A percentile compares a stretch with the other conserved stretches of the same genome.
These are phyloP conservation scores for Leptographium lundbergii DNA, from an alignment of 2,329 filamentous ascomycete genomes.

Conservation along the genomic window DNA sequence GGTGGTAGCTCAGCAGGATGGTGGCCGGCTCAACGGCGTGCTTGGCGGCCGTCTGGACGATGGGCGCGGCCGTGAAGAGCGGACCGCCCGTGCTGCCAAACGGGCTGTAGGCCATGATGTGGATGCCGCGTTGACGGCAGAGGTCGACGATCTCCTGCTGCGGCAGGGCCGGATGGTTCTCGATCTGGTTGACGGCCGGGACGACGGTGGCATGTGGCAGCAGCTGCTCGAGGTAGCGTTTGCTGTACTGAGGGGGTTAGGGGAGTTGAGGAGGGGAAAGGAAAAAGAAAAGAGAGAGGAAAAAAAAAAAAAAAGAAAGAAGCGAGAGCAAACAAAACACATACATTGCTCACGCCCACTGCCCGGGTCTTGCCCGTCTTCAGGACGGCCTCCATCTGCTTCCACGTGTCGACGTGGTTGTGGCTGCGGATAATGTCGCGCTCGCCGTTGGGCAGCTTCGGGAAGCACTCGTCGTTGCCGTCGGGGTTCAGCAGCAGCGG, in stretches of 20 bases:
- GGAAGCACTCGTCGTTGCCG: slow-evolving; percentile 62
- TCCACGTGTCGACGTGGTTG: slow-evolving; percentile 67
- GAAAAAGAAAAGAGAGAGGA: not conserved
- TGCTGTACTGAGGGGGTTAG: slow-evolving; percentile 32
- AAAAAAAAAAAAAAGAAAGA: not conserved
- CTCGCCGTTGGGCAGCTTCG: slow-evolving; percentile 58
- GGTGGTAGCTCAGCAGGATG: slow-evolving; percentile 59
- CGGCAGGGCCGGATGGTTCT: slow-evolving; percentile 59
- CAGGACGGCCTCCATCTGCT: slow-evolving; percentile 57
- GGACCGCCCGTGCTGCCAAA: slow-evolving; percentile 52
- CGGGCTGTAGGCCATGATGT: slow-evolving; percentile 61
- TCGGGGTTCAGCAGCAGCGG: slow-evolving; percentile 69
- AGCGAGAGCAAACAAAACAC: slow-evolving; percentile 7
- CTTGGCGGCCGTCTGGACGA: slow-evolving; percentile 52
- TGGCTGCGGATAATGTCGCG: slow-evolving; percentile 59
- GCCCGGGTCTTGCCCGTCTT: slow-evolving; percentile 42
- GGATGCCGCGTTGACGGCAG: slow-evolving; percentile 55
- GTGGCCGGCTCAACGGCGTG: slow-evolving; percentile 47
- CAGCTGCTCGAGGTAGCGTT: slow-evolving; percentile 41
- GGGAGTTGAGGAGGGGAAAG: not conserved
- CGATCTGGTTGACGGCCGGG: slow-evolving; percentile 60
- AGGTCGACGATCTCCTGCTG: slow-evolving; percentile 61
- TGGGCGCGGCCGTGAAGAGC: slow-evolving; percentile 48
- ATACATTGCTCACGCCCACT: slow-evolving; percentile 44
- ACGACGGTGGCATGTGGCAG: slow-evolving; percentile 37